Base-by-base conservation (phyloP, 495 filamentous ascomycete genomes). In the Penicillium soppii region DNA sequence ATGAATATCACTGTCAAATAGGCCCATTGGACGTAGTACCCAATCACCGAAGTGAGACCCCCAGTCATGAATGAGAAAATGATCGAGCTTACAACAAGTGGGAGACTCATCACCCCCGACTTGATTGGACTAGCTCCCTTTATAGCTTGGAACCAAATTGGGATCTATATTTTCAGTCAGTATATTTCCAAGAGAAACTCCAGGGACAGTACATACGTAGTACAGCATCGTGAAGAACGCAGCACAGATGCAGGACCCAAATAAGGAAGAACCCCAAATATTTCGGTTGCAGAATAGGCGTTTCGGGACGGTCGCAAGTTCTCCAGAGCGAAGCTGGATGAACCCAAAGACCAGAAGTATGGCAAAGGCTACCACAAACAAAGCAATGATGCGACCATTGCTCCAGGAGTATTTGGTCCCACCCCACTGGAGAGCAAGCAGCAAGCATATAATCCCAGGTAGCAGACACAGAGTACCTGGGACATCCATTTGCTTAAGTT, bases 371-470 rank as follows among this genome's bases (percentile, higher is more conserved):
- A 45, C 1, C 7, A 33, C 30, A 62, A 45, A 33, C 2, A 45
- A 26, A 5, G 73, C 68, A 36, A 86, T 80, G 46, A 86, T 79
- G 15, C 81, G 74, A 35, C 44, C 78, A 46, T 68, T 72, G 36
- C 48, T 58, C 87, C 87, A 90, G 0, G 66, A 40, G 51, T 88
- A 85, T n/a, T 68, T 72, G 0, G 72, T 72, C 4, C 87, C 87
- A 41, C 86, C 87, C 87, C 87, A 91, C 62, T 89, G 86, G 13
- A 91, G 73, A 0, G 88, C 88, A 0, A 91, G 67, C 9, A 47
- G 30, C 27, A 44, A 16, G 15, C 42, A 44, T 16, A 44, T 10
- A 16, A 44, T 19, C 1, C 36, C 36, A 20, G 36, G 36, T 2
- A 38, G 19, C 6, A 38, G 16, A 5, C 3, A 38, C 4, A 21